Evolutionary conservation across 768 basidiomycete genomes (phyloP).

Genomic region (Tulasnella sp.): DNA sequence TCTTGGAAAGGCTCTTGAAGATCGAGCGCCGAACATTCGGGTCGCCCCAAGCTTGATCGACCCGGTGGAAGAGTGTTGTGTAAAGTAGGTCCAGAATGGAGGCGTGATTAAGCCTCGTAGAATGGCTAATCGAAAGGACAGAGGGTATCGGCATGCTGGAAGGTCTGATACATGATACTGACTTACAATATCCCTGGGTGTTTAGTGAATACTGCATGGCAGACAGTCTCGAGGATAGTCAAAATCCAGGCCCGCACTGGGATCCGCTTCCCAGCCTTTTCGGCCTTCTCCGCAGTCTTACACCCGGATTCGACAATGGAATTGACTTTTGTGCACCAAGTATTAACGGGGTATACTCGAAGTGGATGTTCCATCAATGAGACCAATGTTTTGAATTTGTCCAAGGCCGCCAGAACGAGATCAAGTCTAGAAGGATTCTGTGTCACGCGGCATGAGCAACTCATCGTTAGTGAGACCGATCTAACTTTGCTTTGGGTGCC

Average conservation of each 20-base stretch:
- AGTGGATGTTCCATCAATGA: not conserved
- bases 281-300: not conserved
- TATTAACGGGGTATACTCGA: not conserved
- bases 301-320: not conserved
- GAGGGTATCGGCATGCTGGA: not conserved
- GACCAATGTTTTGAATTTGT: not conserved
- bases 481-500: not conserved
- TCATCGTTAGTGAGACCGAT: not conserved
- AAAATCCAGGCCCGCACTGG: not conserved
- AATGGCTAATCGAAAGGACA: not conserved
- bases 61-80: not conserved
- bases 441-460: not conserved
- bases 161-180: not conserved
- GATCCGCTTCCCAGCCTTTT: not conserved
- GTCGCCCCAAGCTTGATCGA: not conserved
- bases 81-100: not conserved
- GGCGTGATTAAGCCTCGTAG: not conserved
- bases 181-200: not conserved
- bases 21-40: not conserved
- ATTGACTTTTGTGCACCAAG: not conserved
- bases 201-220: not conserved
- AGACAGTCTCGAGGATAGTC: not conserved
- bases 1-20: not conserved
- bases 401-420: not conserved
- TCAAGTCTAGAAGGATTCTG: not conserved